A percentile compares a stretch with the other conserved stretches of the same genome.
These are phyloP conservation scores for Pythium sp. DNA, from an alignment of 352 stramenopile species.

Conservation along the genomic window DNA sequence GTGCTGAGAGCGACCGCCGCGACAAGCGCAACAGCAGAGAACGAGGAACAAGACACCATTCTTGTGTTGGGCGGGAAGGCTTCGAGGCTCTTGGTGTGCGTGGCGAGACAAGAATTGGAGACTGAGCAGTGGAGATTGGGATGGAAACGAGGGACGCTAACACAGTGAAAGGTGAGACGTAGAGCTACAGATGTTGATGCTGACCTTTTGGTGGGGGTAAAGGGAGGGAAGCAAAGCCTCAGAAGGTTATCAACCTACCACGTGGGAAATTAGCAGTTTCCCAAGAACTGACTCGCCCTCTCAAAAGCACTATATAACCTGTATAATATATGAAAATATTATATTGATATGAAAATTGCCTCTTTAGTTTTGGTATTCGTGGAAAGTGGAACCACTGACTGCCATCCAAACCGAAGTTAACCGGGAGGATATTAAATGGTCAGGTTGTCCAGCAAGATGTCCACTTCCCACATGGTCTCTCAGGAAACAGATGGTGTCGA, in stretches of 20 bases:
- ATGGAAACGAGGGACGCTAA: background rate
- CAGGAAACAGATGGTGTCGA: background rate
- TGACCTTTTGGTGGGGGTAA: background rate
- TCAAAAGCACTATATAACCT: background rate
- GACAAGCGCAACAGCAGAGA: slow-evolving; percentile 16
- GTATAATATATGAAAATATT: background rate
- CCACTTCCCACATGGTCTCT: background rate
- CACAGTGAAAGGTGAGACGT: background rate
- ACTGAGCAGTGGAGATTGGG: background rate
- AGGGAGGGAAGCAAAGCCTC: background rate
- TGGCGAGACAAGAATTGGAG: background rate
- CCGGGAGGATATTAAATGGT: background rate
- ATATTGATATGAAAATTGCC: background rate
- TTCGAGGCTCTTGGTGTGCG: background rate
- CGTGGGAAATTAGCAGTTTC: background rate
- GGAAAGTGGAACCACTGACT: background rate
- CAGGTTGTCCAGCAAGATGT: background rate
- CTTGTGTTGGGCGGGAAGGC: background rate
- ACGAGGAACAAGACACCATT: slow-evolving; percentile 9
- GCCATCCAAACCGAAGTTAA: background rate
- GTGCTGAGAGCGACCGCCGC: slow-evolving; percentile 12
- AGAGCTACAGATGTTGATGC: background rate
- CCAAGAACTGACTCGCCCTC: background rate
- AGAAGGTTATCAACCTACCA: background rate
- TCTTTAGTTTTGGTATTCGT: background rate